Evolutionary conservation across 495 filamentous ascomycete genomes (phyloP), one percentile per base, ranked within the genome.

Genomic region (Penicillium salamii): DNA sequence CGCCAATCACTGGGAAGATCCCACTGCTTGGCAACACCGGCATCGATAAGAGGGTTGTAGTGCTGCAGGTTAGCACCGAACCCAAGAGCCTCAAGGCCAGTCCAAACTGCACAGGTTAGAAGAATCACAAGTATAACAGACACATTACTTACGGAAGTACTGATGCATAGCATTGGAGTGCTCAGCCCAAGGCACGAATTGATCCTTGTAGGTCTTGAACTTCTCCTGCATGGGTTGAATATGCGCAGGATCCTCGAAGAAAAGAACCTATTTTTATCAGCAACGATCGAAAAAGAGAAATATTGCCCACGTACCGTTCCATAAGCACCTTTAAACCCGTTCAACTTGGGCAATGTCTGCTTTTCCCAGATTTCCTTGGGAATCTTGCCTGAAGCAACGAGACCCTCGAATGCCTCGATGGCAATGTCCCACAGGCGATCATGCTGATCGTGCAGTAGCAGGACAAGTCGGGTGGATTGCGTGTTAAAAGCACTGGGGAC

Each of bases 141-240:
- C 71, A 8, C 68, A 8, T 26, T 8, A 76, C 72, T 32, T 11
- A 76, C 72, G 59, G 61, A 72, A 66, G 46, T 74, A 79, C 59
- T 82, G 78, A 47, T 78, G 72, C 76, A 81, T 81, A 49, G 75
- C 78, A 57, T 74, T 77, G 40, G 70, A 65, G 44, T 81, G 77
- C 13, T 79, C 69, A 13, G 74, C 72, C 75, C 76, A 81, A 21
- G 66, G 58, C 39, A 63, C 58, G 54, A 78, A 78, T 20, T 75
- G 67, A 33, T 74, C 68, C 31, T 65, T 64, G 55, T 68, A 78
- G 8, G 57, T 45, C 12, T 68, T 48, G 55, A 74, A 75, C 43
- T 77, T 76, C 53, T 77, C 74, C 46, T 65, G 53, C 42, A 72
- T 68, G 7, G 62, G 59, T 47, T 72, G 50, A 55, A 78, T 65